These are phyloP conservation scores for Tardiomyces depauwii DNA, from an alignment of 1,139 yeast species.

Conservation along the genomic window DNA sequence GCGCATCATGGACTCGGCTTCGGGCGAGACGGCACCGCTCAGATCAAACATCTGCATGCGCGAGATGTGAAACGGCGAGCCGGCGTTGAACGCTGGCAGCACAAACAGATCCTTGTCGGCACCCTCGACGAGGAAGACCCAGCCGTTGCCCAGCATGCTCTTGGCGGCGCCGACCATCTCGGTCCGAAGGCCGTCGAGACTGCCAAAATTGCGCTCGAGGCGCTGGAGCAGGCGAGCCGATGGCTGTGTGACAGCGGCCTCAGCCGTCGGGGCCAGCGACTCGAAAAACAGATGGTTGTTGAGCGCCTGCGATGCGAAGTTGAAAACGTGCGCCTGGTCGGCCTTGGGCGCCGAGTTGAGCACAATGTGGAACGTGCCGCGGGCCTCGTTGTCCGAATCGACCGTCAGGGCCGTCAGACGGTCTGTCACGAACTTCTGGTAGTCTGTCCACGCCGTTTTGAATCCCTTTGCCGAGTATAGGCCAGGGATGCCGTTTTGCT, in stretches of 20 bases:
- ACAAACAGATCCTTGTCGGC: conserved; percentile 55
- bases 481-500: conserved; percentile 56
- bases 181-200: conserved; percentile 42
- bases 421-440: conserved; percentile 58
- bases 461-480: conserved; percentile 61
- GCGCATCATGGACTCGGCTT: conserved; percentile 25
- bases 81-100: conserved; percentile 63
- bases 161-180: conserved; percentile 47
- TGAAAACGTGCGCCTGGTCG: conserved; percentile 62
- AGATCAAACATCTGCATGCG: conserved; percentile 69
- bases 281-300: conserved; percentile 85
- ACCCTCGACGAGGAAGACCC: conserved; percentile 78
- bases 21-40: conserved; percentile 54
- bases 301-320: conserved; percentile 83
- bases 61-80: conserved; percentile 77
- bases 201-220: conserved; percentile 30
- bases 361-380: conserved; percentile 67
- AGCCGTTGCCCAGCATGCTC: conserved; percentile 59
- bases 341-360: conserved; percentile 62
- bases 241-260: conserved; percentile 22
- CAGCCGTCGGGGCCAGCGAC: conserved; percentile 34
- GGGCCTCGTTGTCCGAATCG: conserved; percentile 62
- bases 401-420: conserved; percentile 62
- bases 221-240: conserved; percentile 18
- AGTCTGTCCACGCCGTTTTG: conserved; percentile 66